A percentile compares a stretch with the other conserved stretches of the same genome.
phyloP scores from a whole-genome alignment of 106 monocot species.

The Allium fistulosum region DNA sequence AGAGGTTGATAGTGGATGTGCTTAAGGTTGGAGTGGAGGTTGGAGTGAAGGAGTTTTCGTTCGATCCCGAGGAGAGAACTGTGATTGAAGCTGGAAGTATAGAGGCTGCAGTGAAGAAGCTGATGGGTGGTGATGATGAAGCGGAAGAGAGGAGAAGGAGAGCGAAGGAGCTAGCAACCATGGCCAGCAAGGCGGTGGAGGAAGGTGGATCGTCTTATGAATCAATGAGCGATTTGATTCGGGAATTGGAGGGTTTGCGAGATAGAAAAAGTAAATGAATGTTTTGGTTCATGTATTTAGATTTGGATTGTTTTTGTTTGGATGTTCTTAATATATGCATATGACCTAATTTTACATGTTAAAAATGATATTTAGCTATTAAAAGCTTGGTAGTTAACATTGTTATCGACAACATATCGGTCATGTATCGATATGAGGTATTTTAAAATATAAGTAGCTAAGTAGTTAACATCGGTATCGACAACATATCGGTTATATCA shows the following conservation, averaged over 20 bases:
- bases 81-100: background rate
- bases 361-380: too few relatives aligned
- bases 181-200: conserved; percentile 5
- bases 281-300: too few relatives aligned
- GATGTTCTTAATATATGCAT: too few relatives aligned
- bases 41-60: background rate
- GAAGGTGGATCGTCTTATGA: conserved; percentile 10
- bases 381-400: too few relatives aligned
- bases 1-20: conserved; percentile 16
- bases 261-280: too few relatives aligned
- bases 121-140: conserved; percentile 10
- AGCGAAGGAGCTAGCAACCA: conserved; percentile 7
- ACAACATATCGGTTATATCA: too few relatives aligned
- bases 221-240: conserved; percentile 5
- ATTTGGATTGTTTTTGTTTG: too few relatives aligned
- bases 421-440: too few relatives aligned
- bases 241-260: conserved; percentile 1
- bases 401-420: too few relatives aligned
- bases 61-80: background rate
- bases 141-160: conserved; percentile 6
- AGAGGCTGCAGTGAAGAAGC: background rate
- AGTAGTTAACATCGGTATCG: too few relatives aligned
- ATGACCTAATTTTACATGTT: too few relatives aligned
- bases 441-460: too few relatives aligned
- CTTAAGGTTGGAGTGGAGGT: conserved; percentile 7